Evolutionary conservation across 306 rosid species (phyloP).

Genomic region (Boehmeria nivea): DNA sequence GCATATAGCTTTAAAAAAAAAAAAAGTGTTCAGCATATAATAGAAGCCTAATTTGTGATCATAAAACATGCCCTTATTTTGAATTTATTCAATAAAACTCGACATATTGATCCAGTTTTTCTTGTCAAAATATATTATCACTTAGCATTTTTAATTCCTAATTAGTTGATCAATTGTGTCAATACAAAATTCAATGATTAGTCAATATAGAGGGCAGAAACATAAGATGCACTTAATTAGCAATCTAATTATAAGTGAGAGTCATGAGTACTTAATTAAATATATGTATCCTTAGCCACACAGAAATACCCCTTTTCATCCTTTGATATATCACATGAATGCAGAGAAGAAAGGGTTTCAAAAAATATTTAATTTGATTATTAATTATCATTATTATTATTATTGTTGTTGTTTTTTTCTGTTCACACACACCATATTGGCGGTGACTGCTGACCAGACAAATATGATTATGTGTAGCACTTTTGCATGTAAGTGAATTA

Average conservation of each 20-base stretch:
- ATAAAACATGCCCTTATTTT: no score
- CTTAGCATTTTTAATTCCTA: no score
- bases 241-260: neutral
- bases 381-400: neutral
- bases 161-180: no score
- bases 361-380: no score
- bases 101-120: no score
- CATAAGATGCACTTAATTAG: neutral
- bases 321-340: neutral
- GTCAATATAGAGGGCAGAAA: neutral
- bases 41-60: no score
- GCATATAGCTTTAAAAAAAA: no score
- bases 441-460: slow-evolving; percentile 7
- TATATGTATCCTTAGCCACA: neutral
- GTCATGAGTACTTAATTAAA: neutral
- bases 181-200: slow-evolving; percentile 8
- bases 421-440: neutral
- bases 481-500: slow-evolving; percentile 16
- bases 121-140: no score
- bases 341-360: neutral
- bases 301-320: neutral
- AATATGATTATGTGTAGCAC: neutral
- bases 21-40: no score
- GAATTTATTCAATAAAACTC: no score
- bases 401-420: neutral